Base-by-base conservation (phyloP, 306 rosid genomes). In the Prunus salicina region DNA sequence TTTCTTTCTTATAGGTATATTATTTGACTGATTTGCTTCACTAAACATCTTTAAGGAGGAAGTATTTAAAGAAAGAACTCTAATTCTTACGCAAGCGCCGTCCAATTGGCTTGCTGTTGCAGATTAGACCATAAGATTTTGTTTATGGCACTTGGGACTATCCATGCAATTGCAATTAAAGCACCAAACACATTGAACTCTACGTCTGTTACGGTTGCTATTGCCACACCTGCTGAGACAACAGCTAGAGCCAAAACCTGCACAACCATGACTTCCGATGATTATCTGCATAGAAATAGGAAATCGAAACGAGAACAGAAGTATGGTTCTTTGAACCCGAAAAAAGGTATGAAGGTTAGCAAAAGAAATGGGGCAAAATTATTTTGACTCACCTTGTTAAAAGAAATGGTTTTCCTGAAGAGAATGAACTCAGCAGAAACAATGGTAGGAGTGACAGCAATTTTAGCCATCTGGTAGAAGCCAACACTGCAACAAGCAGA, bases 391-490 rank as follows among this genome's bases (percentile, higher is more conserved):
- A 88, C 99, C 97, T 90, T 95, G 56, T 81, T 83, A 2, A 55
- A 84, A 63, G 97, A 83, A 66, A 92, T 84, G 60, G 83, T 88
- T 78, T 89, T 95, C 32, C 78, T 72, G 81, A 84, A 86, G 78
- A 92, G 90, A 56, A 95, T 64, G 84, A 95, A 92, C 86, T 95
- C 93, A 3, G 92, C 91, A 1, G 92, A 76, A 78, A 95, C 99
- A 81, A 95, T 92, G 66, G 97, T 92, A 28, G 97, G 99, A 30
- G 99, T 95, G 50, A 95, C 97, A 62, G 97, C 97, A 87, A 95
- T 95, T 85, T 95, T 95, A 58, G 99, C 96, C 99, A 95, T 92
- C 84, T 95, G 99, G 88, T 92, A 92, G 91, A 95, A 95, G 67
- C 97, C 99, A 41, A 95, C 86, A 75, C 97, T 95, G 96, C 83